phyloP scores from a whole-genome alignment of 306 rosid genomes.

The Cucumis hystrix region DNA sequence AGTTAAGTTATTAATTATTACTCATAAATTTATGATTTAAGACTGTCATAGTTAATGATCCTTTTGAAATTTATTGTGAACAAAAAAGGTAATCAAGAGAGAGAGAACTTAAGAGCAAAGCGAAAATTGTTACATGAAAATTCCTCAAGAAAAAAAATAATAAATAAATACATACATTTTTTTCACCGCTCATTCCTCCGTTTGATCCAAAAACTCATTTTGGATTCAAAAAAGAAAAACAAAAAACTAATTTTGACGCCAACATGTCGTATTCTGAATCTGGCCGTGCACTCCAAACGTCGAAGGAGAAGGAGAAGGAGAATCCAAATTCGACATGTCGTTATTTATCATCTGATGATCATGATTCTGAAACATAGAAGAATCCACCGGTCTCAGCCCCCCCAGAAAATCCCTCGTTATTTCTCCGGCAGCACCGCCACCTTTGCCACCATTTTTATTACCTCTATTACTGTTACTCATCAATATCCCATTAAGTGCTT shows the following conservation, averaged over 20 bases:
- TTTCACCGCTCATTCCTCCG: neutral
- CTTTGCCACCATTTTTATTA: neutral
- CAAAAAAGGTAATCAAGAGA: neutral
- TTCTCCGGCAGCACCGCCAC: conserved; percentile 15
- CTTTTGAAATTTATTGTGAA: neutral
- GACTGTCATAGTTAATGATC: neutral
- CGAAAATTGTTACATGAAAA: neutral
- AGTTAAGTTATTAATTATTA: no score
- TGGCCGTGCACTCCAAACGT: conserved; percentile 16
- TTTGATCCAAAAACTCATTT: neutral
- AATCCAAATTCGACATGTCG: conserved; percentile 8
- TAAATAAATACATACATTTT: neutral
- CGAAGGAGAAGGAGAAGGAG: conserved; percentile 22
- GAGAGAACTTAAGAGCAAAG: neutral
- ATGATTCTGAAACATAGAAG: conserved; percentile 22
- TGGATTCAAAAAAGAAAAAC: neutral
- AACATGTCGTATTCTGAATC: neutral
- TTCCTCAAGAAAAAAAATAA: neutral
- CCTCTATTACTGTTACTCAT: neutral
- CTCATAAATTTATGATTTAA: no score
- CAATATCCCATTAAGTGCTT: conserved; percentile 16
- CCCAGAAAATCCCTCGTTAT: conserved; percentile 64
- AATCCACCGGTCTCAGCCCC: conserved; percentile 44
- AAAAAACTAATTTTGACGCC: neutral
- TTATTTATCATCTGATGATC: conserved; percentile 21